phyloP scores from a whole-genome alignment of 768 basidiomycete genomes.

The Tubosaeta sp. region DNA sequence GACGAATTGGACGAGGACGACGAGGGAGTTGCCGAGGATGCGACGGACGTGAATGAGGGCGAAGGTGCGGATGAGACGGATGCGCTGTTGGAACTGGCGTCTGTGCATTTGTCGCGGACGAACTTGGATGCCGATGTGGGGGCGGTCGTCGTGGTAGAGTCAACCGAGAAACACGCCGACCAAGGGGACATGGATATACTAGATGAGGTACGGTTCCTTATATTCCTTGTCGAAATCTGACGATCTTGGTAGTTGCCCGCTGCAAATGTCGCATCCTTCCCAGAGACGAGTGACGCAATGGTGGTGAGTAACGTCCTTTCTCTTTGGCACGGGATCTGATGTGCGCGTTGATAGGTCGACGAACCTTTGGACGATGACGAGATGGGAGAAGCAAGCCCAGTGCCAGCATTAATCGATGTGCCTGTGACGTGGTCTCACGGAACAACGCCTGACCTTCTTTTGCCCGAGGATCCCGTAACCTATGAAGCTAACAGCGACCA shows the following conservation, averaged over 20 bases:
- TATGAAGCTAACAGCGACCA: neutral
- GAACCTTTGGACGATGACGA: neutral
- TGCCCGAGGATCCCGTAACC: slow-evolving; percentile 9
- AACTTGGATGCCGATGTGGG: neutral
- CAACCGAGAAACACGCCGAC: neutral
- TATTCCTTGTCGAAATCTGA: slow-evolving; percentile 3
- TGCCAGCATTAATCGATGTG: neutral
- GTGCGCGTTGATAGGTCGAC: neutral
- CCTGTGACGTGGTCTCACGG: neutral
- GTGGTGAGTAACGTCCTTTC: slow-evolving; percentile 2
- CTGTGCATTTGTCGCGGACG: slow-evolving; percentile 18
- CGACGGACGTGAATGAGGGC: neutral
- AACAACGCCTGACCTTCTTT: slow-evolving; percentile 13
- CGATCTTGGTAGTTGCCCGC: neutral
- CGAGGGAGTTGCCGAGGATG: neutral
- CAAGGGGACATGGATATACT: neutral
- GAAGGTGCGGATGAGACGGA: slow-evolving; percentile 14
- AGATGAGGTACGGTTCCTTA: slow-evolving; percentile 10
- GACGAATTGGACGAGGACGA: neutral
- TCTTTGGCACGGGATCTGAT: neutral
- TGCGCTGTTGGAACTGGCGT: slow-evolving; percentile 20
- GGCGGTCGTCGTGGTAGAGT: neutral
- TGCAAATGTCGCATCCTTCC: neutral
- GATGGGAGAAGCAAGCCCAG: neutral
- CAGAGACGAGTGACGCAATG: neutral